These are phyloP conservation scores for Leccinum rimulosum DNA, from an alignment of 768 basidiomycete species.

Conservation along the genomic window DNA sequence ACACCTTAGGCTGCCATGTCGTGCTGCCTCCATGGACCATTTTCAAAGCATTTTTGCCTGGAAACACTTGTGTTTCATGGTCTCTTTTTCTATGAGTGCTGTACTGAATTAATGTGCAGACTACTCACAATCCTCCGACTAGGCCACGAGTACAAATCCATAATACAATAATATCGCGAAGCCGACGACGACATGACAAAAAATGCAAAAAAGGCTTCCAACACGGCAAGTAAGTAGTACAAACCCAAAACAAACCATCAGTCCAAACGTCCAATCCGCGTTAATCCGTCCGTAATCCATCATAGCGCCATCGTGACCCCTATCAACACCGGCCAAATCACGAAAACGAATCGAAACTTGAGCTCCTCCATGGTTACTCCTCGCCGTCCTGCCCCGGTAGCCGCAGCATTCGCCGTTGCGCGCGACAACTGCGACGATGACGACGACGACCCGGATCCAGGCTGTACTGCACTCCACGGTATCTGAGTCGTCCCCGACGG, in stretches of 20 bases:
- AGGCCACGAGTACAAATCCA: not conserved
- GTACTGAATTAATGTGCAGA: too few species aligned
- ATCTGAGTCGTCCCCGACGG: slow-evolving; percentile 10
- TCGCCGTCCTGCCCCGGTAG: slow-evolving; percentile 11
- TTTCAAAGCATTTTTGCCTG: too few species aligned
- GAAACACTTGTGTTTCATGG: too few species aligned
- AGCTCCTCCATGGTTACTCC: slow-evolving; percentile 34
- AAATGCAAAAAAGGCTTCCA: not conserved
- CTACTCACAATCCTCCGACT: too few species aligned
- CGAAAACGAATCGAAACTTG: slow-evolving; percentile 48
- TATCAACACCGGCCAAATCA: slow-evolving; percentile 55
- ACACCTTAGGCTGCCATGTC: too few species aligned
- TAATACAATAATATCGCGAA: not conserved
- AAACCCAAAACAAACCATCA: not conserved
- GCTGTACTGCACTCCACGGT: not conserved
- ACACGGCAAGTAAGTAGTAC: not conserved
- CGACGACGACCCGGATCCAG: not conserved
- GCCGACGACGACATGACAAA: not conserved
- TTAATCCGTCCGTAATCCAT: not conserved
- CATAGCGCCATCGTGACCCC: slow-evolving; percentile 56
- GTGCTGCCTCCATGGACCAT: too few species aligned
- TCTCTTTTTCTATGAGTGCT: too few species aligned
- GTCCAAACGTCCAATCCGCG: not conserved
- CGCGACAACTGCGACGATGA: slow-evolving; percentile 4
- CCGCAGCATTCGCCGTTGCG: slow-evolving; percentile 13